phyloP scores from a whole-genome alignment of 1,284 basidiomycete species.

The Limonomyces culmigenus region DNA sequence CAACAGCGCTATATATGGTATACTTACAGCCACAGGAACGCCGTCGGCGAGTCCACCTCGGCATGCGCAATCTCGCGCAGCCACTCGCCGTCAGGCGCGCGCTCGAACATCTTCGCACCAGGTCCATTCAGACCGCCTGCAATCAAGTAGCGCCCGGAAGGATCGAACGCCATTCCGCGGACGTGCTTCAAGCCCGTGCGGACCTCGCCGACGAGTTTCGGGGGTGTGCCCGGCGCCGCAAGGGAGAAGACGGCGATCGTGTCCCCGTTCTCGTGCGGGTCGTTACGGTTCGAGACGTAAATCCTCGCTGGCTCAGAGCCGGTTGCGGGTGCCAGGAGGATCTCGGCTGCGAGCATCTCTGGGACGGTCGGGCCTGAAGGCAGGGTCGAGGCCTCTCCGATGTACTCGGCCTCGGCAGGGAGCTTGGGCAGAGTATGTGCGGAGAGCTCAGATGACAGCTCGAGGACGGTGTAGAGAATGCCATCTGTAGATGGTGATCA shows the following conservation, averaged over 20 bases:
- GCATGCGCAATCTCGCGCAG: slow-evolving; percentile 10
- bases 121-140: slow-evolving; percentile 14
- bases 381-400: slow-evolving; percentile 29
- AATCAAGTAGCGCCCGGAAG: slow-evolving; percentile 12
- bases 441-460: slow-evolving; percentile 38
- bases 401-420: slow-evolving; percentile 19
- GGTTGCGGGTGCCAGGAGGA: slow-evolving; percentile 28
- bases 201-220: slow-evolving; percentile 11
- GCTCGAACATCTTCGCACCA: slow-evolving; percentile 17
- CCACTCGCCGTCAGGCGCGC: slow-evolving; percentile 9
- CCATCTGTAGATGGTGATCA: slow-evolving; percentile 21
- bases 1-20: too few species aligned
- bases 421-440: slow-evolving; percentile 31
- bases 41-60: background rate
- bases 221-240: background rate
- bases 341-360: slow-evolving; percentile 23
- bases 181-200: slow-evolving; percentile 15
- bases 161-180: slow-evolving; percentile 14
- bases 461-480: slow-evolving; percentile 44
- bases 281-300: slow-evolving; percentile 48
- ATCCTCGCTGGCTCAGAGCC: slow-evolving; percentile 29
- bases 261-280: slow-evolving; percentile 41
- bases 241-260: slow-evolving; percentile 27
- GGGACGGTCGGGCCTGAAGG: slow-evolving; percentile 15
- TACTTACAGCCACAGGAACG: background rate